Percentiles rank a stretch among this genome's conserved stretches.
These are phyloP conservation scores for Striga hermonthica DNA, from an alignment of 305 asterid genomes.

Conservation along the genomic window DNA sequence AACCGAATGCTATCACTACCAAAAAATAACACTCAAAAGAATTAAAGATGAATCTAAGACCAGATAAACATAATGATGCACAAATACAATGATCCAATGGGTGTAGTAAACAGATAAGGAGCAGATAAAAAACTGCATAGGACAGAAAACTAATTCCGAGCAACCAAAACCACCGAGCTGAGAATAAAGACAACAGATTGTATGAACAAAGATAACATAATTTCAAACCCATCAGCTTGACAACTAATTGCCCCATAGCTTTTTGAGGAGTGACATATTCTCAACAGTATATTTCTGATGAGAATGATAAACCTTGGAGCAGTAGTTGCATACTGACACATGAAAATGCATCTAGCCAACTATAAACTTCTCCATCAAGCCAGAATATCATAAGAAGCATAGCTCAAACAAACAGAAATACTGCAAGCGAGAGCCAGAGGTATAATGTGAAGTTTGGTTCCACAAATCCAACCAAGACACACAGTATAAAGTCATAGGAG, in stretches of 20 bases:
- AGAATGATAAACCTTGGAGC: constrained; percentile 8
- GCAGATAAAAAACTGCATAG: constrained; percentile 3
- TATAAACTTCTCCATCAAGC: background rate
- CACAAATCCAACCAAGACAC: too few relatives aligned
- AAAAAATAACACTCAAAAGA: background rate
- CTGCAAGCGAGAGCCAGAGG: background rate
- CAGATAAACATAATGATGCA: background rate
- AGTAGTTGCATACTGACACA: background rate
- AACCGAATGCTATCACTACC: constrained; percentile 3
- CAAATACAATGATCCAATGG: constrained; percentile 3
- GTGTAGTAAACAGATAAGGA: constrained; percentile 2
- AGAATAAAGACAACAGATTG: constrained; percentile 13
- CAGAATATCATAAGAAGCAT: background rate
- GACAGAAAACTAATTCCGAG: background rate
- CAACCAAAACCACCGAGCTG: constrained; percentile 15
- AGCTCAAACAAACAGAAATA: background rate
- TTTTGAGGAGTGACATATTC: background rate
- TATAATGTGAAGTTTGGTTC: background rate
- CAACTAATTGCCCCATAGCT: background rate
- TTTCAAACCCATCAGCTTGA: constrained; percentile 3
- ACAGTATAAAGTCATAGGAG: too few relatives aligned
- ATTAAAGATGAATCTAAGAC: constrained; percentile 8
- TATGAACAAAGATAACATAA: background rate
- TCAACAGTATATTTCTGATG: background rate
- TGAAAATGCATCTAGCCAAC: background rate